These are phyloP conservation scores for Thalia dealbata DNA, from an alignment of 176 grass and related monocot genomes.

Conservation along the genomic window DNA sequence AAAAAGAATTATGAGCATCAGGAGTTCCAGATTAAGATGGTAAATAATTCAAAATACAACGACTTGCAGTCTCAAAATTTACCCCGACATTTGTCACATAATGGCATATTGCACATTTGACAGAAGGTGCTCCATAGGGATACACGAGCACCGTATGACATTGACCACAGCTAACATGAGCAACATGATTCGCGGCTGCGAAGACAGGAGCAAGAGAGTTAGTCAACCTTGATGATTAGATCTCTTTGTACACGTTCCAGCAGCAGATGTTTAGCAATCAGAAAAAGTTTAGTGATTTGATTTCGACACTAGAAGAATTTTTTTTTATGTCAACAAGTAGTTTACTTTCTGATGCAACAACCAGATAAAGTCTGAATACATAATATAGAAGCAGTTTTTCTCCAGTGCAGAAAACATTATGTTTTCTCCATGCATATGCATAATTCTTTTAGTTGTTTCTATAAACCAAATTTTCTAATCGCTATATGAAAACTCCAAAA, in stretches of 20 bases:
- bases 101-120: constrained; percentile 83
- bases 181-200: constrained; percentile 53
- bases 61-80: constrained; percentile 1
- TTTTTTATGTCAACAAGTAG: not conserved
- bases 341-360: not conserved
- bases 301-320: too few relatives aligned
- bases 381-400: not conserved
- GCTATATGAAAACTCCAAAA: too few relatives aligned
- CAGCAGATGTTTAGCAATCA: not conserved
- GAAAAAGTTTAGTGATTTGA: not conserved
- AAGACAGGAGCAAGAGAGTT: not conserved
- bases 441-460: not conserved
- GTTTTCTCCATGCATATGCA: not conserved
- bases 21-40: not conserved
- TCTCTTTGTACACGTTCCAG: not conserved
- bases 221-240: not conserved
- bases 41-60: not conserved
- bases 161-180: constrained; percentile 58
- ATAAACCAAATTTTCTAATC: not conserved
- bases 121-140: constrained; percentile 77
- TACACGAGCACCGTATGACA: constrained; percentile 81
- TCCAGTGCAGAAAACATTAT: not conserved
- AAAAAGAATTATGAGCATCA: not conserved
- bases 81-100: constrained; percentile 67
- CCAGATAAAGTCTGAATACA: not conserved